phyloP scores from a whole-genome alignment of 345 rosid species.

The Pistacia vera region DNA sequence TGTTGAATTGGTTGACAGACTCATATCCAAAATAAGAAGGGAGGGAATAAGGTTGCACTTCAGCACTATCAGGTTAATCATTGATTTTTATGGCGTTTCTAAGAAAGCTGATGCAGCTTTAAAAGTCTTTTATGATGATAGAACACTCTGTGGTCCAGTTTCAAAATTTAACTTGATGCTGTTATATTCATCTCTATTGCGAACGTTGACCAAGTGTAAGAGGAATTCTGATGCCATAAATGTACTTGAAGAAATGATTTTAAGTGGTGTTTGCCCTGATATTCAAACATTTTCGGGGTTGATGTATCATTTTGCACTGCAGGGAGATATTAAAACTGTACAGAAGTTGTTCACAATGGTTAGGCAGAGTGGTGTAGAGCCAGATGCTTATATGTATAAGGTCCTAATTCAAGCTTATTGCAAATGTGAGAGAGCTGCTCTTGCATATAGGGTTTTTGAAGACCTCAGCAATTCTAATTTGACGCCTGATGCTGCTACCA shows the following conservation, averaged over 20 bases:
- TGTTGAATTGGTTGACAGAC: constrained; percentile 69
- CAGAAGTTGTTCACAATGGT: constrained; percentile 70
- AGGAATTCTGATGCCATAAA: constrained; percentile 66
- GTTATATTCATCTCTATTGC: constrained; percentile 71
- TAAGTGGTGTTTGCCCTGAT: constrained; percentile 60
- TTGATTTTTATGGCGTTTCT: constrained; percentile 84
- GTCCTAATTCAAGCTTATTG: constrained; percentile 78
- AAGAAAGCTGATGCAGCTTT: constrained; percentile 85
- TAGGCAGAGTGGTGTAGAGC: constrained; percentile 68
- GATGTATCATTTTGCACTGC: constrained; percentile 73
- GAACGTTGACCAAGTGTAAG: constrained; percentile 77
- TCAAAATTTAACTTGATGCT: constrained; percentile 65
- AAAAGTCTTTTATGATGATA: constrained; percentile 65
- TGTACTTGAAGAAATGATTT: constrained; percentile 75
- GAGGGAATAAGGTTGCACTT: constrained; percentile 77
- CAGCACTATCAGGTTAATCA: constrained; percentile 72
- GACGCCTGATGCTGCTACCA: constrained; percentile 67
- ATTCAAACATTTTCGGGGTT: constrained; percentile 85
- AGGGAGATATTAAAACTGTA: constrained; percentile 76
- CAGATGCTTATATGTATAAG: constrained; percentile 76
- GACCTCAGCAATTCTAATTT: constrained; percentile 66
- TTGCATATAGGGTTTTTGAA: constrained; percentile 75
- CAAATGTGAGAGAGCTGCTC: constrained; percentile 74
- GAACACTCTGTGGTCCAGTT: constrained; percentile 54
- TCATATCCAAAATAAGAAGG: constrained; percentile 56